These are phyloP conservation scores for Diplocarpon mali DNA, from an alignment of 2,329 filamentous ascomycete genomes.

Conservation along the genomic window DNA sequence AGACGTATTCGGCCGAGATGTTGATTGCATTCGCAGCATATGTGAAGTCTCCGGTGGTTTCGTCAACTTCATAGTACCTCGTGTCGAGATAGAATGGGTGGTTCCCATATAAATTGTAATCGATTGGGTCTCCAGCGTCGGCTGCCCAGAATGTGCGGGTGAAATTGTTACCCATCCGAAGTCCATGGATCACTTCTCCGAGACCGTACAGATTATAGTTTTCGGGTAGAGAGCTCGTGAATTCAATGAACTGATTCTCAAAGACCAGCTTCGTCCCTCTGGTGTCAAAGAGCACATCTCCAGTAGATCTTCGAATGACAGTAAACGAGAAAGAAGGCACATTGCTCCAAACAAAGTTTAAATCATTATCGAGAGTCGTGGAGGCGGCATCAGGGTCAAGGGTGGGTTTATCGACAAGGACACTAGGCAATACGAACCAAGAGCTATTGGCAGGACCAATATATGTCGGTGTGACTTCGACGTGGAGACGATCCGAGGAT, in stretches of 20 bases:
- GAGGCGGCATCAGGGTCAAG: constrained; percentile 31
- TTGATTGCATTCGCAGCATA: constrained; percentile 45
- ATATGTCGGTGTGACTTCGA: constrained; percentile 59
- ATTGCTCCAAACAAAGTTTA: constrained; percentile 43
- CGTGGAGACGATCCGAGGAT: constrained; percentile 50
- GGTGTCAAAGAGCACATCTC: constrained; percentile 59
- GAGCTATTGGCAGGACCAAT: constrained; percentile 50
- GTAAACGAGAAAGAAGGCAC: constrained; percentile 56
- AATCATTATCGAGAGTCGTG: constrained; percentile 38
- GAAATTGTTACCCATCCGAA: constrained; percentile 62
- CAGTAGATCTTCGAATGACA: constrained; percentile 45
- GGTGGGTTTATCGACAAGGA: constrained; percentile 35
- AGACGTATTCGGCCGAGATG: constrained; percentile 44
- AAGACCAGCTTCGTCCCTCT: constrained; percentile 54
- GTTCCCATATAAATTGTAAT: constrained; percentile 50
- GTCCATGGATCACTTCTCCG: constrained; percentile 60
- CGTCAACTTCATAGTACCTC: constrained; percentile 53
- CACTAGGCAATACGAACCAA: constrained; percentile 56
- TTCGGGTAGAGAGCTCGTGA: constrained; percentile 52
- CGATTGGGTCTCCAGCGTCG: constrained; percentile 55
- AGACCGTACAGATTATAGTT: constrained; percentile 69
- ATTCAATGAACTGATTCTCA: constrained; percentile 70
- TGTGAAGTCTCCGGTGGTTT: constrained; percentile 35
- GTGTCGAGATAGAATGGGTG: constrained; percentile 76
- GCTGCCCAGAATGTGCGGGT: constrained; percentile 59